Base-by-base conservation (phyloP, 108 stramenopile species). In the Cyclotella kingstonii region DNA sequence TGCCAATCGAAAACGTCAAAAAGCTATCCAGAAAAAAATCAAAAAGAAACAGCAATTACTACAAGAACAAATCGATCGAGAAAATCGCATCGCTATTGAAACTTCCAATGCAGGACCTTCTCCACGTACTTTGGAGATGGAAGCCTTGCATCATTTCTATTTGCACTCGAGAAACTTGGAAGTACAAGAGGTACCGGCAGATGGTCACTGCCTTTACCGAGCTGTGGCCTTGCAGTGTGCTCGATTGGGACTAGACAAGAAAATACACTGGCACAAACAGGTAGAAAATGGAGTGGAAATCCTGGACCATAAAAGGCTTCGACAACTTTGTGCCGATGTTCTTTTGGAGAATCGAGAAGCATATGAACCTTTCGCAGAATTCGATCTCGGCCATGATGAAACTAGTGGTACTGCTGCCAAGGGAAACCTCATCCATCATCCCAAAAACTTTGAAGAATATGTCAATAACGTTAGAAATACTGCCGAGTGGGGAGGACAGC, bases 401-500 rank as follows among this genome's bases (percentile, higher is more conserved):
- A n/a, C n/a, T n/a, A n/a, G n/a, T n/a, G n/a, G n/a, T n/a, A n/a
- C n/a, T n/a, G n/a, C n/a, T n/a, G n/a, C n/a, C n/a, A n/a, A n/a
- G n/a, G n/a, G n/a, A n/a, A n/a, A n/a, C n/a, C n/a, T n/a, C n/a
- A n/a, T n/a, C n/a, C 22, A 45, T 46, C 58, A 60, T 46, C 86
- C 81, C n/a, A 30, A 66, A 27, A 70, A 47, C 18, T 97, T 87
- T 79, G 87, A 91, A 5, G 66, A 81, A 30, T 97, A 98, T 80
- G 84, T 91, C 34, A 63, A 76, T 0, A 78, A 73, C 26, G 90
- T 98, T 3, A 72, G 95, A 46, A 64, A 45, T 18, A 83, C 84
- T 28, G 80, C 93, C 6, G 95, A 95, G 49, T 98, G 98, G 98
- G 98, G 98, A 36, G 97, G 98, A 22, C 94, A 98, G 78, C 72